Evolutionary conservation across 208 protist species (phyloP).

Genomic region (Polymyxa betae): DNA sequence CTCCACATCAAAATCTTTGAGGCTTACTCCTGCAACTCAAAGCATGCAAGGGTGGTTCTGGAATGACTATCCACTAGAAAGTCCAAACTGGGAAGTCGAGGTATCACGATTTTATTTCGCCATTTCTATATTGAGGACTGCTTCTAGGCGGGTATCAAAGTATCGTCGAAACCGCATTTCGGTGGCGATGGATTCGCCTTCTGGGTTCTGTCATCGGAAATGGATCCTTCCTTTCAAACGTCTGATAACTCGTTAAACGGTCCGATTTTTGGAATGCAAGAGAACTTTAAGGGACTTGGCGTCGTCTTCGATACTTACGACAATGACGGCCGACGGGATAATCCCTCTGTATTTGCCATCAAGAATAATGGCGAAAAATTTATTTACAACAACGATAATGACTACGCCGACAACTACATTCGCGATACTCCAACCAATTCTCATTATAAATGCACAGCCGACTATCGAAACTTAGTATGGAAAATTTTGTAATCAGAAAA

Average conservation of each 20-base stretch:
- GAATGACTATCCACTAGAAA: conserved; percentile 64
- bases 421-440: neutral
- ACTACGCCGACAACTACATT: conserved; percentile 19
- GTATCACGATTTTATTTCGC: neutral
- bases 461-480: conserved; percentile 33
- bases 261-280: conserved; percentile 53
- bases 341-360: conserved; percentile 58
- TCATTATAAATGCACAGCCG: conserved; percentile 27
- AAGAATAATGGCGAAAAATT: conserved; percentile 51
- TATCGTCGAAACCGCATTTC: conserved; percentile 15
- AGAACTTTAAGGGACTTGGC: conserved; percentile 58
- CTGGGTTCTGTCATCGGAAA: conserved; percentile 46
- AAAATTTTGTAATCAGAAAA: neutral
- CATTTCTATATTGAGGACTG: neutral
- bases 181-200: conserved; percentile 64
- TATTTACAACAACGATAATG: conserved; percentile 48
- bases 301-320: conserved; percentile 61
- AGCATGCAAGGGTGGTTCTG: conserved; percentile 51
- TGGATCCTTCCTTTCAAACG: conserved; percentile 54
- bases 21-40: conserved; percentile 53
- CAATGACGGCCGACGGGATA: conserved; percentile 57
- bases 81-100: conserved; percentile 61
- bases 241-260: conserved; percentile 36
- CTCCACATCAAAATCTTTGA: conserved; percentile 19
- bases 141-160: conserved; percentile 22